Evolutionary conservation across 1,284 basidiomycete species (phyloP), one percentile per base, ranked within the genome.

Genomic region (Malassezia dermatis): DNA sequence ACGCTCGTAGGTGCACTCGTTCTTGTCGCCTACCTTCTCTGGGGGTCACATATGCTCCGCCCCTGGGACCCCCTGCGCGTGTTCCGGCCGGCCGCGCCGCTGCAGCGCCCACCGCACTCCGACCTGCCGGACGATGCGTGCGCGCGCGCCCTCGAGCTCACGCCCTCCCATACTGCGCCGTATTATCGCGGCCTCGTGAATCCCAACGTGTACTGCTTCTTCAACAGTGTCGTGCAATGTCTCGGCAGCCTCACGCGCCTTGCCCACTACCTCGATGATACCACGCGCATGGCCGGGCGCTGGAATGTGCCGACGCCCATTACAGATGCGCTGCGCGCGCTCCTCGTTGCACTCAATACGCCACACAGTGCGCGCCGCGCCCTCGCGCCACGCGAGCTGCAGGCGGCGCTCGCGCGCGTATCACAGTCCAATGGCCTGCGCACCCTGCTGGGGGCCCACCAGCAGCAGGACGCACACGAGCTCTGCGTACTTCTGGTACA

Each of bases 391-490:
- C 40, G 54, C 10, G 56, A 56, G 23, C 57, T 74, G 15, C 59
- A 63, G 13, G 28, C 49, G 8, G 66, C 70, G 1, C 63, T 74
- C 0, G 49, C 61, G 12, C 51, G 53, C 13, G 51, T 65, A 28
- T 60, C 56, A 8, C 58, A 60, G 15, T 61, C 60, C 0, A 62
- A 63, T 1, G 67, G 66, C 0, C 56, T 68, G 13, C 58, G 69
- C 8, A 61, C 65, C 10, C 61, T 74, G 13, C 53, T 71, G 2
- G 60, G 59, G 0, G 71, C 71, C 4, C 71, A 73, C 19, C 67
- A 71, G 56, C 71, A 74, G 47, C 71, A 74, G 41, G 71, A 74
- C 39, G 70, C 71, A 1, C 71, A 74, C 44, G 71, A 74, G 52
- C 63, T 74, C 13, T 65, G 68, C 43, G 62, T 69, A 1, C 61